Base-by-base conservation (phyloP, 805 yeast species). In the Suhomyces pyralidae region DNA sequence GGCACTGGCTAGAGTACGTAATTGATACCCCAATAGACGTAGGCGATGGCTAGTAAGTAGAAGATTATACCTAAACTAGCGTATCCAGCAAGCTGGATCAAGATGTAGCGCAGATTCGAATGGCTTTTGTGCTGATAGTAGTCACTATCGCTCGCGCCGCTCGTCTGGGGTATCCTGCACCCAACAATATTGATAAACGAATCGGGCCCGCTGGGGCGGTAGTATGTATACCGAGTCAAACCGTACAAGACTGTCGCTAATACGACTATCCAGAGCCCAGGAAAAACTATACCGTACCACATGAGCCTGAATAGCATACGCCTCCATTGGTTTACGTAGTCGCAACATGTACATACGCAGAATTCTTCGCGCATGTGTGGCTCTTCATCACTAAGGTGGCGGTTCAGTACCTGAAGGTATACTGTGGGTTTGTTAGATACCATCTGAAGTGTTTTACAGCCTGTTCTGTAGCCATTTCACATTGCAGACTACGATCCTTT, bases 191-290 rank as follows among this genome's bases (percentile, higher is more conserved):
- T 44, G 14, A 61, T 51, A 50, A 49, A 61, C 28, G 47, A 48
- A 25, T 55, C 46, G 14, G 44, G 40, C 22, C 56, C 46, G 2
- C 47, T 19, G 14, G 63, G 58, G 17, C 28, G n/a, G 34, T 45
- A 40, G 9, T 52, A 34, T n/a, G 17, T 26, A 19, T 38, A 38
- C 42, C 42, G 20, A 38, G 42, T 17, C 8, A 32, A 51, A 17
- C 44, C 20, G 22, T 17, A 28, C 17, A 59, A 40, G 2, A 48
- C 51, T 28, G 40, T 54, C 3, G 53, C 9, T 2, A 61, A 47
- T 2, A 49, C 30, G 1, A 42, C 46, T 5, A 59, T 32, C 69
- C 70, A 65, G n/a, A 62, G 8, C 3, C 52, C 43, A 15, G 69
- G 70, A 28, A 59, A 49, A 9, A 60, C 3, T 1, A 54, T 3